phyloP scores from a whole-genome alignment of 495 filamentous ascomycete species.

The Pseudotulostoma volvatum region DNA sequence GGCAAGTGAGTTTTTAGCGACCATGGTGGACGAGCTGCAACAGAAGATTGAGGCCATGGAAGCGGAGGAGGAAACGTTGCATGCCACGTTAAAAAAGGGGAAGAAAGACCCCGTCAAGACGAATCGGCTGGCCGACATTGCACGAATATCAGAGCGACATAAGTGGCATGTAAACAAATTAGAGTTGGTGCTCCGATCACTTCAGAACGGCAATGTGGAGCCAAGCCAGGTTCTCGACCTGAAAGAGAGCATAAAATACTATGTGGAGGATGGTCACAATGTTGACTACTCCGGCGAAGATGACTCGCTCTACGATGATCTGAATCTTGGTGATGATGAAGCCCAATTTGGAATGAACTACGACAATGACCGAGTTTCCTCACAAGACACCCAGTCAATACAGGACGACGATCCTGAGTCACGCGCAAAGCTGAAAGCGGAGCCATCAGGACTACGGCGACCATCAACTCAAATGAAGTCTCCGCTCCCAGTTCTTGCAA shows the following conservation, averaged over 20 bases:
- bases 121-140: constrained; percentile 74
- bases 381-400: constrained; percentile 87
- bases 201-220: constrained; percentile 88
- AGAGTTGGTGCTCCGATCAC: constrained; percentile 71
- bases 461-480: constrained; percentile 88
- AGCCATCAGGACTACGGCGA: constrained; percentile 40
- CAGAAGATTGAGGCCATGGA: constrained; percentile 83
- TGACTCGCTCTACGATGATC: constrained; percentile 87
- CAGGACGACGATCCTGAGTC: constrained; percentile 62
- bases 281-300: constrained; percentile 75
- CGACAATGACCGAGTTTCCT: constrained; percentile 78
- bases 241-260: constrained; percentile 86
- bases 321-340: constrained; percentile 83
- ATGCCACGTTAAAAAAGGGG: constrained; percentile 81
- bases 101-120: constrained; percentile 72
- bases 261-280: constrained; percentile 78
- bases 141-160: constrained; percentile 71
- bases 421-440: constrained; percentile 35
- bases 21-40: constrained; percentile 85
- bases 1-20: constrained; percentile 62
- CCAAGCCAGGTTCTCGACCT: constrained; percentile 66
- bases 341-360: constrained; percentile 61
- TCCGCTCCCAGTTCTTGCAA: constrained; percentile 76
- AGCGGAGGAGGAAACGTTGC: constrained; percentile 74
- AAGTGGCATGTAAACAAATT: constrained; percentile 93